phyloP scores from a whole-genome alignment of 2,329 filamentous ascomycete genomes.

The Clathrospora elynae region DNA sequence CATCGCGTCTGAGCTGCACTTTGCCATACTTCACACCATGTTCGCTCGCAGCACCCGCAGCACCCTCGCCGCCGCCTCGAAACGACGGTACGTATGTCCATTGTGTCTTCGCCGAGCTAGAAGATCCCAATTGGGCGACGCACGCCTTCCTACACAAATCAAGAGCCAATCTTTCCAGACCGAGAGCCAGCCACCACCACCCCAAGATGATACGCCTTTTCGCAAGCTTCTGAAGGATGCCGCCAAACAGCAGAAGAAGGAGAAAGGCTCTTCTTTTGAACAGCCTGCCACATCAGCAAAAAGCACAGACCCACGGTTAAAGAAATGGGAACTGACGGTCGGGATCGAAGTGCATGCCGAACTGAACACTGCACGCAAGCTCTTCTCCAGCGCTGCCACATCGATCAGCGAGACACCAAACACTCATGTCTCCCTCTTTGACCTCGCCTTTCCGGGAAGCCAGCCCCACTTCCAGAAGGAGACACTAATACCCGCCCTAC shows the following conservation, averaged over 20 bases:
- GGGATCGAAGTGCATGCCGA: conserved; percentile 98
- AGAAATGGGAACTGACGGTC: conserved; percentile 89
- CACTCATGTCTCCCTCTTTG: conserved; percentile 85
- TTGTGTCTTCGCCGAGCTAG: conserved; percentile 32
- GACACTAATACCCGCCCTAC: conserved; percentile 84
- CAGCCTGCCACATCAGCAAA: conserved; percentile 19
- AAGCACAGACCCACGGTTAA: conserved; percentile 31
- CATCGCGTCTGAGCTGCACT: conserved; percentile 18
- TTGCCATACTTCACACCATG: conserved; percentile 37
- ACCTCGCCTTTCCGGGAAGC: conserved; percentile 84
- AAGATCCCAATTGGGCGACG: conserved; percentile 21
- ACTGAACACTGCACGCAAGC: conserved; percentile 83
- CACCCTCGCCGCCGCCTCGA: conserved; percentile 27
- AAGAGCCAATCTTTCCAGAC: conserved; percentile 33
- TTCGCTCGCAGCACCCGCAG: conserved; percentile 29
- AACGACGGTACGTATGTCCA: conserved; percentile 37
- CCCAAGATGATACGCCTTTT: conserved; percentile 41
- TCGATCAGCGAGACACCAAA: conserved; percentile 71
- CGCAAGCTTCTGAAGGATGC: conserved; percentile 48
- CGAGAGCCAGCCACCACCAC: conserved; percentile 15
- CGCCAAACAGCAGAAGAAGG: conserved; percentile 41
- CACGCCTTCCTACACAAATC: not conserved
- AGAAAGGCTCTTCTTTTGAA: conserved; percentile 15
- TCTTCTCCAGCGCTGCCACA: conserved; percentile 73
- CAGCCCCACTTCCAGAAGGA: conserved; percentile 84